These are phyloP conservation scores for Cocos nucifera DNA, from an alignment of 176 grass and related monocot genomes.

Conservation along the genomic window DNA sequence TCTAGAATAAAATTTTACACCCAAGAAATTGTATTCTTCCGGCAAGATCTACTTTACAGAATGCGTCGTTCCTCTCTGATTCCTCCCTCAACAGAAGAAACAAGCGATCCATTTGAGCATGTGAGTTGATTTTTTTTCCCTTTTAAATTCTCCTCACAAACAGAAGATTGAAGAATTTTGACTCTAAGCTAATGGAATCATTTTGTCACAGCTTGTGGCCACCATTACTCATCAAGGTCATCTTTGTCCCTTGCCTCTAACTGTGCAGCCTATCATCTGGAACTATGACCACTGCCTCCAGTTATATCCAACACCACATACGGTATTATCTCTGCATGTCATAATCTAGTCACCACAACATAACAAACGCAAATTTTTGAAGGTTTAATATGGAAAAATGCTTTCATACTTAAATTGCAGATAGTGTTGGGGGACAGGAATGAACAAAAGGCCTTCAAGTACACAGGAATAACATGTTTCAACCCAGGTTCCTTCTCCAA, in stretches of 20 bases:
- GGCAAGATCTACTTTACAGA: slow-evolving; percentile 93
- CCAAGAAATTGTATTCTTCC: slow-evolving; percentile 95
- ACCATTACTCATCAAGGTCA: slow-evolving; percentile 97
- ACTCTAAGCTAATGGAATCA: neutral
- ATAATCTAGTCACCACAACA: neutral
- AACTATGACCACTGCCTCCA: slow-evolving; percentile 95
- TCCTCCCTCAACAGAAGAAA: slow-evolving; percentile 77
- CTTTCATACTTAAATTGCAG: slow-evolving; percentile 26
- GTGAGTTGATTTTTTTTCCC: slow-evolving; percentile 18
- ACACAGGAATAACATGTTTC: slow-evolving; percentile 93
- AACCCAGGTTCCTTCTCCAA: slow-evolving; percentile 88
- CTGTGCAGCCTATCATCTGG: slow-evolving; percentile 95
- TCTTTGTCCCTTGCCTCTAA: slow-evolving; percentile 93
- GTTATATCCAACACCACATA: slow-evolving; percentile 85
- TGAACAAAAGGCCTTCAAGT: slow-evolving; percentile 96
- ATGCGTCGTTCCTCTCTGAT: slow-evolving; percentile 82
- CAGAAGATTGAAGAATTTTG: neutral
- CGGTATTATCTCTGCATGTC: slow-evolving; percentile 35
- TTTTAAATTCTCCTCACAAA: neutral
- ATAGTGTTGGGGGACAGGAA: slow-evolving; percentile 90
- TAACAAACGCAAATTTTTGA: no score
- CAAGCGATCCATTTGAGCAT: slow-evolving; percentile 86
- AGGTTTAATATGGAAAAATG: no score
- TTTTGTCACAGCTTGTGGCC: slow-evolving; percentile 68
- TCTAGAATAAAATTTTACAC: slow-evolving; percentile 77